Conservation (phyloP, 2,329 filamentous ascomycete genomes). For the Sordariomycetes sp. region DNA sequence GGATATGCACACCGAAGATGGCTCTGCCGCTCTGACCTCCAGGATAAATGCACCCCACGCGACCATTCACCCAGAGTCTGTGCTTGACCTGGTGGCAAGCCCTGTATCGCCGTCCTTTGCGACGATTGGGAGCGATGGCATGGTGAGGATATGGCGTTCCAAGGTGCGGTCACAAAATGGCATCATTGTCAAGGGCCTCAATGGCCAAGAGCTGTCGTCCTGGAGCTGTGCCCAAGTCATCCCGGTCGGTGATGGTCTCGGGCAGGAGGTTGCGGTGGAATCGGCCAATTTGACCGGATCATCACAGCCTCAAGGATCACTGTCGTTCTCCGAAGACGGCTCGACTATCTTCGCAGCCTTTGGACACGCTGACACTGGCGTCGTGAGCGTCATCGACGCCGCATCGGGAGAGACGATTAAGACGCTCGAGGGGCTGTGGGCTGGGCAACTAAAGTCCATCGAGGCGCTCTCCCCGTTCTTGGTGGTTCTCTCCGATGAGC, state of each 20-base stretch:
- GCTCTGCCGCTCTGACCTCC: slow-evolving; percentile 66
- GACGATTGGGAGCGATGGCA: slow-evolving; percentile 73
- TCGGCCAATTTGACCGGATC: slow-evolving; percentile 10
- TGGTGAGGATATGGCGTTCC: slow-evolving; percentile 74
- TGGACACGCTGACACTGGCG: slow-evolving; percentile 43
- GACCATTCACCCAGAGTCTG: slow-evolving; percentile 40
- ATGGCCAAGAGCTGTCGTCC: slow-evolving; percentile 52
- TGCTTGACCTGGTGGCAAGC: slow-evolving; percentile 67
- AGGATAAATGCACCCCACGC: slow-evolving; percentile 78
- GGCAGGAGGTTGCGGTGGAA: slow-evolving; percentile 26
- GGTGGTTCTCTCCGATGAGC: slow-evolving; percentile 62
- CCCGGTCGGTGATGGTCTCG: slow-evolving; percentile 40
- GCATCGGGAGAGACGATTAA: slow-evolving; percentile 56
- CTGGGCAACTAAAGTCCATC: slow-evolving; percentile 55
- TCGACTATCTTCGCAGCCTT: slow-evolving; percentile 68
- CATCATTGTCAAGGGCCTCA: slow-evolving; percentile 48
- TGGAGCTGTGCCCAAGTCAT: slow-evolving; percentile 64
- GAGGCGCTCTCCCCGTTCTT: slow-evolving; percentile 66
- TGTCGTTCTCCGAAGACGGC: slow-evolving; percentile 77
- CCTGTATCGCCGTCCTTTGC: slow-evolving; percentile 65
- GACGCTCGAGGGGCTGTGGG: slow-evolving; percentile 59
- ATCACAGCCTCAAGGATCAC: slow-evolving; percentile 45
- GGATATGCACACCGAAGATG: slow-evolving; percentile 50
- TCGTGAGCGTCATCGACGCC: slow-evolving; percentile 70
- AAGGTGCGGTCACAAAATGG: slow-evolving; percentile 61